These are phyloP conservation scores for Corinectria fuckeliana DNA, from an alignment of 2,329 filamentous ascomycete genomes.

Conservation along the genomic window DNA sequence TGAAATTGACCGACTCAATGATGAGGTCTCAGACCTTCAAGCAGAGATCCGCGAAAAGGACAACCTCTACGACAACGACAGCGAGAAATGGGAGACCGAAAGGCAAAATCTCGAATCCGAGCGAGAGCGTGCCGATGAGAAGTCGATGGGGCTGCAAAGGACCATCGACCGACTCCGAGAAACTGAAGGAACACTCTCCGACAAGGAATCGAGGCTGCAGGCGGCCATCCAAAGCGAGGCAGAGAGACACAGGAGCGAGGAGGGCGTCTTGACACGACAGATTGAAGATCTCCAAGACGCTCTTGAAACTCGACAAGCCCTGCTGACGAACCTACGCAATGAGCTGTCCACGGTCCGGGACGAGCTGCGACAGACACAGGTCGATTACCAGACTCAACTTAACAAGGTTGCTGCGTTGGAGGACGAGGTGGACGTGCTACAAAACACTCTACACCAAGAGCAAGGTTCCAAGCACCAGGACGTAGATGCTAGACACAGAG, in stretches of 20 bases:
- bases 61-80: slow-evolving; percentile 72
- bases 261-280: slow-evolving; percentile 73
- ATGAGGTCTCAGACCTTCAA: slow-evolving; percentile 68
- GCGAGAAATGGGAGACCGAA: slow-evolving; percentile 75
- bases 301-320: slow-evolving; percentile 69
- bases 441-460: slow-evolving; percentile 47
- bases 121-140: slow-evolving; percentile 70
- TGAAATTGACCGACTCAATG: slow-evolving; percentile 58
- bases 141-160: slow-evolving; percentile 69
- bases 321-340: slow-evolving; percentile 68
- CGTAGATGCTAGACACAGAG: slow-evolving; percentile 46
- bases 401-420: slow-evolving; percentile 74
- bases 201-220: slow-evolving; percentile 71
- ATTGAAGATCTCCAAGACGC: slow-evolving; percentile 77
- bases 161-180: slow-evolving; percentile 75
- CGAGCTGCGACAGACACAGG: slow-evolving; percentile 71
- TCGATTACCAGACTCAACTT: slow-evolving; percentile 65
- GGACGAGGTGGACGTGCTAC: slow-evolving; percentile 78
- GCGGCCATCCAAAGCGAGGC: slow-evolving; percentile 73
- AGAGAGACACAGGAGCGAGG: slow-evolving; percentile 74
- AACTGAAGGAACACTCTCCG: slow-evolving; percentile 69
- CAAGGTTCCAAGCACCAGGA: slow-evolving; percentile 48
- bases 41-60: slow-evolving; percentile 73
- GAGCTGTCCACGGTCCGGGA: slow-evolving; percentile 72
- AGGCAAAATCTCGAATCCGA: slow-evolving; percentile 68